These are phyloP conservation scores for Pseudogymnoascus sp. DNA, from an alignment of 2,329 filamentous ascomycete species.

Conservation along the genomic window DNA sequence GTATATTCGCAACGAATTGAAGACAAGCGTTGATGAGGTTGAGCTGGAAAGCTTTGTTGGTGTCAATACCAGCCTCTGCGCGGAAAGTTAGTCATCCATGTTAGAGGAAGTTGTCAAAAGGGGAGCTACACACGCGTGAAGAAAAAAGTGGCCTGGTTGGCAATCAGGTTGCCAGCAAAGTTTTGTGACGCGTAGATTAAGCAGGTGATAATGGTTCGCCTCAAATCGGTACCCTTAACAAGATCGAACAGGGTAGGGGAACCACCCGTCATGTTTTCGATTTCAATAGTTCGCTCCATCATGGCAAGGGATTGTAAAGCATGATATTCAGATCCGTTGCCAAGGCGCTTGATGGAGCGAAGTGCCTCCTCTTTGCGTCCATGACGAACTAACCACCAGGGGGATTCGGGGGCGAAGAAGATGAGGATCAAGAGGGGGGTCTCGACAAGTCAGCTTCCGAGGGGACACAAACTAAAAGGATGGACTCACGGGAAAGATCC, in stretches of 20 bases:
- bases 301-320: constrained; percentile 42
- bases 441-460: constrained; percentile 12
- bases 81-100: constrained; percentile 25
- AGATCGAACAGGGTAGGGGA: constrained; percentile 42
- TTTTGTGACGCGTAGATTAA: constrained; percentile 51
- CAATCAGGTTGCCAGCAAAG: constrained; percentile 52
- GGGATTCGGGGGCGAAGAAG: constrained; percentile 35
- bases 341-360: constrained; percentile 40
- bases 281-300: constrained; percentile 49
- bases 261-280: constrained; percentile 34
- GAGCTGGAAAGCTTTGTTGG: background rate
- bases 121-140: constrained; percentile 32
- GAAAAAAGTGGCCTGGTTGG: constrained; percentile 54
- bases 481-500: constrained; percentile 40
- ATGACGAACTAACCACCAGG: constrained; percentile 42
- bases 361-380: constrained; percentile 32
- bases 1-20: constrained; percentile 28
- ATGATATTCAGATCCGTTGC: constrained; percentile 32
- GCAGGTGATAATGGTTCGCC: constrained; percentile 46
- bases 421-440: constrained; percentile 45
- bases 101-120: background rate
- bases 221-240: constrained; percentile 44
- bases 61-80: constrained; percentile 16
- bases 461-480: background rate
- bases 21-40: background rate